Evolutionary conservation across 73 alveolate genomes (phyloP).

Genomic region (Paramecium sexaurelia): DNA sequence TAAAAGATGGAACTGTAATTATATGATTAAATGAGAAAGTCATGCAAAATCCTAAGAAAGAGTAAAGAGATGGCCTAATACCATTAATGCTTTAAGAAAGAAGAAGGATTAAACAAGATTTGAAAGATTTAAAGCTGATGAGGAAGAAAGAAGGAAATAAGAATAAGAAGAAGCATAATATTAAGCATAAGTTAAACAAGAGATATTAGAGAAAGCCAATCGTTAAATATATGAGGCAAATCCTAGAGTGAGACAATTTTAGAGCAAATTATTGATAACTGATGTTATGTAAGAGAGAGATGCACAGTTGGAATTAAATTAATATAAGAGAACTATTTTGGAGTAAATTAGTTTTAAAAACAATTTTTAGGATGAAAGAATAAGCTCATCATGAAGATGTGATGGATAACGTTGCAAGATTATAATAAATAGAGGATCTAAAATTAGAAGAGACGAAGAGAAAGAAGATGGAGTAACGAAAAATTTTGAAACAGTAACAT

Average conservation of each 20-base stretch:
- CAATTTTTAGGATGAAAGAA: constrained; percentile 56
- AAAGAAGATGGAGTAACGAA: constrained; percentile 79
- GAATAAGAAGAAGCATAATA: constrained; percentile 89
- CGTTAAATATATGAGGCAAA: constrained; percentile 80
- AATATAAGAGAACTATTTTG: constrained; percentile 79
- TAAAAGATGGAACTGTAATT: constrained; percentile 42
- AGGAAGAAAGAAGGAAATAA: constrained; percentile 77
- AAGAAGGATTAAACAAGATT: constrained; percentile 86
- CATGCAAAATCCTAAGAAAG: constrained; percentile 79
- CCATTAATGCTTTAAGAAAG: constrained; percentile 82
- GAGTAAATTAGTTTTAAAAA: constrained; percentile 72
- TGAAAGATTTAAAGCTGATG: constrained; percentile 87
- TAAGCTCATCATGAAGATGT: constrained; percentile 52
- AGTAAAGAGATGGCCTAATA: constrained; percentile 84
- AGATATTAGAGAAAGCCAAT: constrained; percentile 88
- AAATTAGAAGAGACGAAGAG: constrained; percentile 79
- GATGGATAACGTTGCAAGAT: constrained; percentile 44
- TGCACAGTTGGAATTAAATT: constrained; percentile 77
- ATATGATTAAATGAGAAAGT: not conserved
- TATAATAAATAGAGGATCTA: constrained; percentile 77
- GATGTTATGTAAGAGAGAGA: constrained; percentile 89
- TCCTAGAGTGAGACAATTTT: constrained; percentile 91
- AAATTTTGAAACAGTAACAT: constrained; percentile 75
- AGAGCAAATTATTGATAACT: constrained; percentile 82
- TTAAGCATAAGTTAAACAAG: constrained; percentile 78